phyloP scores from a whole-genome alignment of 257 asterid genomes.

The Solanum chaucha region DNA sequence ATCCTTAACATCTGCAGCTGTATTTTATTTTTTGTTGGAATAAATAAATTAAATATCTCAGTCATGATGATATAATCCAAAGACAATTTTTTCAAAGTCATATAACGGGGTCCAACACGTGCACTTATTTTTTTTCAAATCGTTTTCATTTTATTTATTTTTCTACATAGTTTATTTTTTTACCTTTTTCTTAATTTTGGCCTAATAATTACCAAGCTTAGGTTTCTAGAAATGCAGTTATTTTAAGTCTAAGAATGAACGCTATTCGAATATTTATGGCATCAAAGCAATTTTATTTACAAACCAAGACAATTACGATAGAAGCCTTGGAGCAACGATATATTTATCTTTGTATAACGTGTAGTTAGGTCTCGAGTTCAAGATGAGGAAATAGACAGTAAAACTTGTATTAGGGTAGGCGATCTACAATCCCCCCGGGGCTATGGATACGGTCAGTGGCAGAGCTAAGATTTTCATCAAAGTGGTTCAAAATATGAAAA shows the following conservation, averaged over 20 bases:
- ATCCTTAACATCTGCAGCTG: background rate
- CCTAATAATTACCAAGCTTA: background rate
- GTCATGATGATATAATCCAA: background rate
- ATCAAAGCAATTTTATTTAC: background rate
- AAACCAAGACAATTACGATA: background rate
- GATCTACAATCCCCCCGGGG: too few species aligned
- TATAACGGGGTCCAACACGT: background rate
- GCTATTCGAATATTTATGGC: background rate
- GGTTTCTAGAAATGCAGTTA: background rate
- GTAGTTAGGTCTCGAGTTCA: background rate
- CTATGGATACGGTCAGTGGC: rapidly evolving
- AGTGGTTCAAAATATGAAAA: background rate
- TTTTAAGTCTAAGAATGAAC: background rate
- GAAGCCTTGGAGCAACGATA: background rate
- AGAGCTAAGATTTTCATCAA: background rate
- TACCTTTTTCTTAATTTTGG: background rate
- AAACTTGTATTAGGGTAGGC: too few species aligned
- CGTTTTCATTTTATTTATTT: background rate
- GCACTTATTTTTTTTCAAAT: background rate
- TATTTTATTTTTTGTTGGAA: background rate
- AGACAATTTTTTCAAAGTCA: background rate
- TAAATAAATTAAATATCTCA: background rate
- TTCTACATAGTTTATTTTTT: background rate
- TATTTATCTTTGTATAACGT: background rate
- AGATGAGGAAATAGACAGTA: too few species aligned